Conservation (phyloP, 495 filamentous ascomycete species). For the Aspergillus sparsus region DNA sequence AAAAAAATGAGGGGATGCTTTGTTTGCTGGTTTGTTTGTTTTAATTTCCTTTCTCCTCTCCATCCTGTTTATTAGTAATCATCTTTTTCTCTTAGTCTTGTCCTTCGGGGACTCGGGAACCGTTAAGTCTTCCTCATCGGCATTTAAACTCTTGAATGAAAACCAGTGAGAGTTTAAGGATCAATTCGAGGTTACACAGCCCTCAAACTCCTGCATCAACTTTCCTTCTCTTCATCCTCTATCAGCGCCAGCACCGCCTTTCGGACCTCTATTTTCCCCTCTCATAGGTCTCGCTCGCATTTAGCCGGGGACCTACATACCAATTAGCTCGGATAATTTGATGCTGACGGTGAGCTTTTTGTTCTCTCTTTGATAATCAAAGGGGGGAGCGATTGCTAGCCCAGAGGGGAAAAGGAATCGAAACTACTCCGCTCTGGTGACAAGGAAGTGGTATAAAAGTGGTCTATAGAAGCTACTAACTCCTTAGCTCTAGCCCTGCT, state of each 20-base stretch:
- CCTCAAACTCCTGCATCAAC: background rate
- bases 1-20: background rate
- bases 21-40: background rate
- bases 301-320: background rate
- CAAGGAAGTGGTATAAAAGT: too few relatives aligned
- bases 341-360: background rate
- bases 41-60: background rate
- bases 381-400: background rate
- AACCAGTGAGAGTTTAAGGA: background rate
- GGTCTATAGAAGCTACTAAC: background rate
- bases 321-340: background rate
- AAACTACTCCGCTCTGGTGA: background rate
- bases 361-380: background rate
- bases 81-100: background rate
- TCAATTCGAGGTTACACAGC: background rate
- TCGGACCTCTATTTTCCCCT: background rate
- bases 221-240: background rate
- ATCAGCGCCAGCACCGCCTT: background rate
- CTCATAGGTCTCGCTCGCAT: background rate
- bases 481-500: background rate
- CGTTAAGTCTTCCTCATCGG: background rate
- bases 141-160: background rate
- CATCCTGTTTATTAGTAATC: background rate
- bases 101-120: background rate
- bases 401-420: background rate